Percentiles rank a stretch among this genome's conserved stretches.
phyloP scores from a whole-genome alignment of 148 eudicot species.

The Talinum fruticosum region DNA sequence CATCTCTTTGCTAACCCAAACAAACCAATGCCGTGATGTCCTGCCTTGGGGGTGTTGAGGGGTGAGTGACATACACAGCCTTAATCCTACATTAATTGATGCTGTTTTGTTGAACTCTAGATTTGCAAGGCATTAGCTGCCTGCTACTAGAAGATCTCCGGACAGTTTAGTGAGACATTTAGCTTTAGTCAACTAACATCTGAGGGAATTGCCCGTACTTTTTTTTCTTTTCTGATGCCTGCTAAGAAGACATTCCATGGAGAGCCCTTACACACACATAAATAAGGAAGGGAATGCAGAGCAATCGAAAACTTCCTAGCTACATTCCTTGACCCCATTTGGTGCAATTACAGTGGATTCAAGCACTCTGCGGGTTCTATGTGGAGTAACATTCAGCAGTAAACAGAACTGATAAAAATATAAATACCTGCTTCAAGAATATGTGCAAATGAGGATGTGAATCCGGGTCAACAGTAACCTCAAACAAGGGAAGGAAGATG shows the following conservation, averaged over 20 bases:
- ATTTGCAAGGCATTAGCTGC: not conserved
- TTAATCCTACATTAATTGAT: not conserved
- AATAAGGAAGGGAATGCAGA: not conserved
- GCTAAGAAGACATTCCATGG: not conserved
- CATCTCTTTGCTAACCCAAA: not conserved
- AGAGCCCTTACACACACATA: not conserved
- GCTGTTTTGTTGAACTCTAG: not conserved
- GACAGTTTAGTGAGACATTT: not conserved
- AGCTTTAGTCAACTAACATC: not conserved
- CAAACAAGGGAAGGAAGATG: slow-evolving; percentile 94
- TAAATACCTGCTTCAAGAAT: slow-evolving; percentile 82
- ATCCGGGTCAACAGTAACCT: slow-evolving; percentile 93
- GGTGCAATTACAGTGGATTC: not conserved
- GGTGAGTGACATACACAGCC: not conserved
- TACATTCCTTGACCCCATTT: not conserved
- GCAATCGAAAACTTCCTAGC: not conserved
- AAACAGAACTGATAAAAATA: not conserved
- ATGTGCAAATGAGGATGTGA: slow-evolving; percentile 98
- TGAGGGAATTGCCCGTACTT: not conserved
- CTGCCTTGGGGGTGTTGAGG: not conserved
- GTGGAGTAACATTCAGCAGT: not conserved
- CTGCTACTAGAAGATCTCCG: not conserved
- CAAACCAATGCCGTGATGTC: not conserved
- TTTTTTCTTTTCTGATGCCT: not conserved
- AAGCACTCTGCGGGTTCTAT: not conserved